Percentiles rank a stretch among this genome's conserved stretches.
phyloP scores from a whole-genome alignment of 2,329 filamentous ascomycete genomes.

The Colletotrichum cereale region DNA sequence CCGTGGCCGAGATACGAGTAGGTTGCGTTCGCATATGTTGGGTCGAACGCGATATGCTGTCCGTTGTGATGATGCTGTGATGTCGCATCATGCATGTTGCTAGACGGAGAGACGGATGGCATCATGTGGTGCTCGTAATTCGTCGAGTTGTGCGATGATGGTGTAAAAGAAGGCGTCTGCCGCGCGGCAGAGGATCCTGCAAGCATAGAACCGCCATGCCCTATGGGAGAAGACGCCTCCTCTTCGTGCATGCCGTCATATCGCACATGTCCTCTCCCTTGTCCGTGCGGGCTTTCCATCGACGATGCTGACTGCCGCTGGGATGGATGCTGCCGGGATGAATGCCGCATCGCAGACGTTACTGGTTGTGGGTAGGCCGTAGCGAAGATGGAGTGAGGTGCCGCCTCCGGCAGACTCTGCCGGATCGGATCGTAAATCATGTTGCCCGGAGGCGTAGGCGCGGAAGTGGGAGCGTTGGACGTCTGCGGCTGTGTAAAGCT shows the following conservation, averaged over 20 bases:
- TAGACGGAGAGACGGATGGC: conserved; percentile 56
- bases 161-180: conserved; percentile 50
- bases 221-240: conserved; percentile 50
- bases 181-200: conserved; percentile 41
- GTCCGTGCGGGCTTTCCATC: conserved; percentile 26
- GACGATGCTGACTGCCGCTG: conserved; percentile 44
- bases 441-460: conserved; percentile 66
- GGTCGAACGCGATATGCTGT: conserved; percentile 25
- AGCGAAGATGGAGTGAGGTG: conserved; percentile 60
- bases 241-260: conserved; percentile 48
- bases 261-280: conserved; percentile 43
- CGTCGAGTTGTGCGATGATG: conserved; percentile 56
- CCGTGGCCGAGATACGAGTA: conserved; percentile 44
- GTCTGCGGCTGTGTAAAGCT: conserved; percentile 17
- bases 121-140: conserved; percentile 57
- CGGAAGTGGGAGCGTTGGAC: conserved; percentile 47
- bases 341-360: conserved; percentile 61
- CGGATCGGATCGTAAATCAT: conserved; percentile 73
- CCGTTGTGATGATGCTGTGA: conserved; percentile 32
- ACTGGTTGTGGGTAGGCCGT: conserved; percentile 63
- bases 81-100: conserved; percentile 53
- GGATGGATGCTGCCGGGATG: conserved; percentile 49
- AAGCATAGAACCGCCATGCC: conserved; percentile 44
- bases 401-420: conserved; percentile 63
- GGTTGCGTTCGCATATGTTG: conserved; percentile 18